phyloP scores from a whole-genome alignment of 257 asterid species.

The Fraxinus excelsior region DNA sequence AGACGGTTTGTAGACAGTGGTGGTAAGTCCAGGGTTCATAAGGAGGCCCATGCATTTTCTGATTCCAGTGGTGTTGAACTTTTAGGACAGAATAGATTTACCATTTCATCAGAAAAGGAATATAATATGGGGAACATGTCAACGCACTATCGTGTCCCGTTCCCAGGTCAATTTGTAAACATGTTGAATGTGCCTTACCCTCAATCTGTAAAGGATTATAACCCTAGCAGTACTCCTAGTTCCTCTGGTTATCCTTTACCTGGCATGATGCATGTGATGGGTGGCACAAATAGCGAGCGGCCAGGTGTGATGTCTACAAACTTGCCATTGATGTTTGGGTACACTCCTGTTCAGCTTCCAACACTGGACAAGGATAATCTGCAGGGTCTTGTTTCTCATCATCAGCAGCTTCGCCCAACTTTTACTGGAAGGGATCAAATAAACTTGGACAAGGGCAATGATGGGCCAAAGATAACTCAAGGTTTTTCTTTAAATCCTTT shows the following conservation, averaged over 20 bases:
- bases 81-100: conserved; percentile 65
- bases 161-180: conserved; percentile 51
- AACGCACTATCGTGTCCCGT: conserved; percentile 48
- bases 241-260: conserved; percentile 55
- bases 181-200: conserved; percentile 56
- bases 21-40: conserved; percentile 44
- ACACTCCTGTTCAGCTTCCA: conserved; percentile 77
- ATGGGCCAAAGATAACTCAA: conserved; percentile 59
- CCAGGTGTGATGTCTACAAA: conserved; percentile 57
- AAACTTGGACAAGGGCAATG: conserved; percentile 53
- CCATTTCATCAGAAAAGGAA: conserved; percentile 76
- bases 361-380: conserved; percentile 71
- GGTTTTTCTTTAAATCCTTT: conserved; percentile 45
- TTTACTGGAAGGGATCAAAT: conserved; percentile 50
- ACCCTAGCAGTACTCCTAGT: conserved; percentile 39
- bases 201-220: conserved; percentile 54
- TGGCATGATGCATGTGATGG: conserved; percentile 59
- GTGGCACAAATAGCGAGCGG: conserved; percentile 52
- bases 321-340: conserved; percentile 75
- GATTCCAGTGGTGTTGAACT: conserved; percentile 58
- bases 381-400: conserved; percentile 52
- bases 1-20: conserved; percentile 42
- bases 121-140: conserved; percentile 48
- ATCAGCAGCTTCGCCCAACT: conserved; percentile 56
- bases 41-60: conserved; percentile 55